Evolutionary conservation across 805 yeast genomes (phyloP).

Genomic region (Saccharomyces paradoxus): DNA sequence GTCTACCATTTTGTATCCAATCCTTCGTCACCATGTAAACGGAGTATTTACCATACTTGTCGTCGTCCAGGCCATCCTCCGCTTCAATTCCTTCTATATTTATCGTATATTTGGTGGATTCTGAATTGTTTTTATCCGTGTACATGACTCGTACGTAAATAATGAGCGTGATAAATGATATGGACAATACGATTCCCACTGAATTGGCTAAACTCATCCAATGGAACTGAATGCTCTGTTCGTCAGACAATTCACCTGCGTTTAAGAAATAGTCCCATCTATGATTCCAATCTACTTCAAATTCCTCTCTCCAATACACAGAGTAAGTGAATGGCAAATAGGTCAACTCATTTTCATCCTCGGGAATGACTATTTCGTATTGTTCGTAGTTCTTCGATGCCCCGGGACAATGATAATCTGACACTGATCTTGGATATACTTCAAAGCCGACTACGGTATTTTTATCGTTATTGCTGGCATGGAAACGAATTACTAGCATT

Average conservation of each 20-base stretch:
- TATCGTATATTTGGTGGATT: not conserved
- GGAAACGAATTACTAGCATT: slow-evolving; percentile 70
- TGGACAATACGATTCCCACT: slow-evolving; percentile 50
- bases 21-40: slow-evolving; percentile 43
- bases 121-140: slow-evolving; percentile 6
- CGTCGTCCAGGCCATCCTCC: slow-evolving; percentile 16
- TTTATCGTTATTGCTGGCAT: slow-evolving; percentile 38
- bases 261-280: slow-evolving; percentile 70
- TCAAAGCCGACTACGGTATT: slow-evolving; percentile 80
- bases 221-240: slow-evolving; percentile 48
- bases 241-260: slow-evolving; percentile 35
- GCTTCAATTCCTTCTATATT: slow-evolving; percentile 9
- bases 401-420: slow-evolving; percentile 65
- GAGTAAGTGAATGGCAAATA: slow-evolving; percentile 74
- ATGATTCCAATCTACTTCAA: slow-evolving; percentile 50
- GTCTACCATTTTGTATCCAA: slow-evolving; percentile 30
- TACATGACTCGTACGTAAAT: slow-evolving; percentile 37
- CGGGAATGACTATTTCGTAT: slow-evolving; percentile 42
- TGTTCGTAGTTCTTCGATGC: slow-evolving; percentile 52
- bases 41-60: slow-evolving; percentile 21
- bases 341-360: slow-evolving; percentile 29
- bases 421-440: slow-evolving; percentile 76
- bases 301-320: slow-evolving; percentile 82
- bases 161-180: slow-evolving; percentile 56
- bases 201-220: slow-evolving; percentile 75